Base-by-base conservation (phyloP, 2,329 filamentous ascomycete species). In the Colletotrichum salicis region DNA sequence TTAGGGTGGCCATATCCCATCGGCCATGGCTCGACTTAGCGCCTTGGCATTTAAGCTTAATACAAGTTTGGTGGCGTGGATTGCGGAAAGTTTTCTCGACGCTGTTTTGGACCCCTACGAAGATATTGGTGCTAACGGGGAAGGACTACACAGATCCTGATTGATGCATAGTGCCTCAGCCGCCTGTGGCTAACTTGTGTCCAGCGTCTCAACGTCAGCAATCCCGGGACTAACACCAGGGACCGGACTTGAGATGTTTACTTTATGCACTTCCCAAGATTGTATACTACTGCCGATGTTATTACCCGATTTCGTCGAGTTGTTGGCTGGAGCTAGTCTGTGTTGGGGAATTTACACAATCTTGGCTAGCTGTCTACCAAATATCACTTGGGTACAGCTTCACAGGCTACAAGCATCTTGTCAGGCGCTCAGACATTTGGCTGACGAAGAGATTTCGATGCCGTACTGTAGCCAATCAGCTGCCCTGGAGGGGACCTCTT, bases 11-110 rank as follows among this genome's bases (percentile, higher is more conserved):
- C n/a, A 33, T 33, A 15, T 37, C 4, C 15, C 22, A 41, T 4
- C 13, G 37, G 61, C 27, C 7, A 52, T 24, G 48, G 48, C 19
- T 3, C 24, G 48, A 35, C 24, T 29, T 41, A 41, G 48, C 2
- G 22, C 6, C 61, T 63, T 63, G 61, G 61, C 61, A 63, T 63
- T 41, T 55, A 63, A 63, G 31, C 61, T 55, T 63, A 63, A 63
- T 4, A 11, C 4, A 35, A 12, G 31, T n/a, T 22, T 35, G 7
- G n/a, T 62, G 11, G 37, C 37, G 37, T 15, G 6, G 22, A 12
- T 6, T 7, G 45, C 33, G 48, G 5, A n/a, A 52, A 24, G 48
- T 22, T 2, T 52, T 31, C n/a, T 54, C n/a, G n/a, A 54, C 45
- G n/a, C 45, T 19, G 13, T 41, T 7, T 2, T 27, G 13, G n/a